phyloP scores from a whole-genome alignment of 768 basidiomycete species.

The Boletus pseudo-olivaceus region DNA sequence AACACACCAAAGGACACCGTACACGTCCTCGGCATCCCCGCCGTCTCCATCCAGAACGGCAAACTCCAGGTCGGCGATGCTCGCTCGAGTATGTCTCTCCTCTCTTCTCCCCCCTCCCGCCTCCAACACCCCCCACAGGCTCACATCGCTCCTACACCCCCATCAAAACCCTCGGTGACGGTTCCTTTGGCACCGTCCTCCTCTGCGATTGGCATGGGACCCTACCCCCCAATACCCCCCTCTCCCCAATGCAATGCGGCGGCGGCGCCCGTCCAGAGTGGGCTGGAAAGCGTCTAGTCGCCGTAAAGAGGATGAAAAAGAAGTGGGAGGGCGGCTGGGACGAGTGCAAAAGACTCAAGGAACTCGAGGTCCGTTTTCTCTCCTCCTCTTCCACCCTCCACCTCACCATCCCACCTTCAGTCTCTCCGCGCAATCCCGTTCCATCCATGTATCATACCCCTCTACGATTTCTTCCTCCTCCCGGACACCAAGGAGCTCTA shows the following conservation, averaged over 20 bases:
- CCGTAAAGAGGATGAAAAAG: conserved; percentile 98
- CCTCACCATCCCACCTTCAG: conserved; percentile 39
- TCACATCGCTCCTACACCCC: conserved; percentile 89
- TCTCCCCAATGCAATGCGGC: conserved; percentile 95
- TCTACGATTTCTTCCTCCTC: conserved; percentile 99
- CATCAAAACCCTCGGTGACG: conserved; percentile 95
- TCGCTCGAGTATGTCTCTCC: conserved; percentile 55
- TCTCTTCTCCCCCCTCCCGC: not conserved
- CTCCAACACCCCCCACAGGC: conserved; percentile 40
- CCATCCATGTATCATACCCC: conserved; percentile 96
- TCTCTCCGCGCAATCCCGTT: conserved; percentile 92
- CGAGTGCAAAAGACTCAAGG: conserved; percentile 92
- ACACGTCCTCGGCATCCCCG: conserved; percentile 69
- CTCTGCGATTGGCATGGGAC: conserved; percentile 99
- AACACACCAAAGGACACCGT: conserved; percentile 51
- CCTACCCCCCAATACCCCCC: conserved; percentile 83
- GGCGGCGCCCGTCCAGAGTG: conserved; percentile 92
- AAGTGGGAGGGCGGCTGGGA: conserved; percentile 98
- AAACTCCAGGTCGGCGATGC: conserved; percentile 71
- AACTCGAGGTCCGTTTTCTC: conserved; percentile 73
- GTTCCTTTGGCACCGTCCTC: conserved; percentile 98
- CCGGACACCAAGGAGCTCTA: conserved; percentile 95
- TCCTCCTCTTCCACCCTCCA: conserved; percentile 11
- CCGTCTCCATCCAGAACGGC: conserved; percentile 68
- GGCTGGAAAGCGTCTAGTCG: conserved; percentile 90